phyloP scores from a whole-genome alignment of 176 grass and related monocot genomes.

The Avena sativa region DNA sequence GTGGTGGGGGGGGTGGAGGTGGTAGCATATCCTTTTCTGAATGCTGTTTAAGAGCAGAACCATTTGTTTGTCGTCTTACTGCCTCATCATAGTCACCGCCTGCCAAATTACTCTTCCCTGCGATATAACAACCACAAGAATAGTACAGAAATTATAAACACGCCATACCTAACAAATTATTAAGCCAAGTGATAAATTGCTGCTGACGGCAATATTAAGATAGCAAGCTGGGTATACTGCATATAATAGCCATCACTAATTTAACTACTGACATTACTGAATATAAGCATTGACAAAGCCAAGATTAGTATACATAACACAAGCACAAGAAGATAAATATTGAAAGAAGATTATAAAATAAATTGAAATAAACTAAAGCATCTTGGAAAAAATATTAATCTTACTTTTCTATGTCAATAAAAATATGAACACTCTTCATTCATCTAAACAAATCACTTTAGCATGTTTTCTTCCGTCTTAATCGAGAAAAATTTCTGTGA shows the following conservation, averaged over 20 bases:
- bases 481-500: neutral
- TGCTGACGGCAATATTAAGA: neutral
- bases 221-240: neutral
- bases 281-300: conserved; percentile 3
- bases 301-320: neutral
- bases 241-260: conserved; percentile 7
- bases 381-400: conserved; percentile 24
- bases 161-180: conserved; percentile 14
- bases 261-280: conserved; percentile 17
- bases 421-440: neutral
- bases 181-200: conserved; percentile 6
- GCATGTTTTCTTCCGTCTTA: conserved; percentile 19
- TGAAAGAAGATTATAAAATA: neutral
- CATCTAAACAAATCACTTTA: conserved; percentile 15
- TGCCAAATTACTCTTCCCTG: conserved; percentile 65
- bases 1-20: conserved; percentile 47
- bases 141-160: conserved; percentile 2
- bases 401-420: conserved; percentile 7
- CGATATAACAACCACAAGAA: conserved; percentile 37
- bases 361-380: conserved; percentile 30
- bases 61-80: conserved; percentile 61
- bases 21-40: conserved; percentile 67
- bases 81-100: conserved; percentile 59
- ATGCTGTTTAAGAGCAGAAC: conserved; percentile 56
- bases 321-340: conserved; percentile 15